phyloP scores from a whole-genome alignment of 495 filamentous ascomycete genomes.

The Penicillium canariense region DNA sequence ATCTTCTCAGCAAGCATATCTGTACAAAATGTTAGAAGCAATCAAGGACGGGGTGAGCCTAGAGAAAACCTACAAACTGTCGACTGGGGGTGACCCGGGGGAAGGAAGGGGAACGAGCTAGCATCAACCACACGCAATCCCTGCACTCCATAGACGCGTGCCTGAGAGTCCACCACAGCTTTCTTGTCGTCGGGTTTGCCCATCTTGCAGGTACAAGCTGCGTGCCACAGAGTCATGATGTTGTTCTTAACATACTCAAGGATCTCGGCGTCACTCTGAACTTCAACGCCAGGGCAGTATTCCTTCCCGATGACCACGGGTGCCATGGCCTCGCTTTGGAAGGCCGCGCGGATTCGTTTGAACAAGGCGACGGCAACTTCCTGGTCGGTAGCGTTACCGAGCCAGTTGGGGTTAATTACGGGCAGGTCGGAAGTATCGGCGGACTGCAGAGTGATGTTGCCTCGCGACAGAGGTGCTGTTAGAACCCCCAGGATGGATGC shows the following conservation, averaged over 20 bases:
- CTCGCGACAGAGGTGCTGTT: conserved; percentile 49
- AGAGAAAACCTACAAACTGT: conserved; percentile 39
- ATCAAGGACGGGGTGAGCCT: background rate
- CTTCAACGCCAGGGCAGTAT: conserved; percentile 43
- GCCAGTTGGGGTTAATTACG: conserved; percentile 54
- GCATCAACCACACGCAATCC: conserved; percentile 59
- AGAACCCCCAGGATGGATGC: conserved; percentile 41
- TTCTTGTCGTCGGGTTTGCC: conserved; percentile 44
- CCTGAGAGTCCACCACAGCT: conserved; percentile 56
- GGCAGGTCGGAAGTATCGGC: conserved; percentile 44
- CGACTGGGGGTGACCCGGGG: conserved; percentile 51
- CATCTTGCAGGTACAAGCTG: conserved; percentile 54
- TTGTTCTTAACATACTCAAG: conserved; percentile 38
- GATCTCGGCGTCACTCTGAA: conserved; percentile 53
- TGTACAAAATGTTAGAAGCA: background rate
- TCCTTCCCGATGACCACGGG: conserved; percentile 45
- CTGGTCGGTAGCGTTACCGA: conserved; percentile 46
- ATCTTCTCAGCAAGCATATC: conserved; percentile 58
- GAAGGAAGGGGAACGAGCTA: conserved; percentile 50
- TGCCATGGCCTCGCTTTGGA: conserved; percentile 39
- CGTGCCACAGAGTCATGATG: conserved; percentile 50
- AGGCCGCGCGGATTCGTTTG: conserved; percentile 49
- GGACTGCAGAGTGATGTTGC: conserved; percentile 53
- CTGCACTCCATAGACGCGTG: conserved; percentile 50
- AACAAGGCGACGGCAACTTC: conserved; percentile 54